These are phyloP conservation scores for Leishmania tropica DNA, from an alignment of 208 protist species.

Conservation along the genomic window DNA sequence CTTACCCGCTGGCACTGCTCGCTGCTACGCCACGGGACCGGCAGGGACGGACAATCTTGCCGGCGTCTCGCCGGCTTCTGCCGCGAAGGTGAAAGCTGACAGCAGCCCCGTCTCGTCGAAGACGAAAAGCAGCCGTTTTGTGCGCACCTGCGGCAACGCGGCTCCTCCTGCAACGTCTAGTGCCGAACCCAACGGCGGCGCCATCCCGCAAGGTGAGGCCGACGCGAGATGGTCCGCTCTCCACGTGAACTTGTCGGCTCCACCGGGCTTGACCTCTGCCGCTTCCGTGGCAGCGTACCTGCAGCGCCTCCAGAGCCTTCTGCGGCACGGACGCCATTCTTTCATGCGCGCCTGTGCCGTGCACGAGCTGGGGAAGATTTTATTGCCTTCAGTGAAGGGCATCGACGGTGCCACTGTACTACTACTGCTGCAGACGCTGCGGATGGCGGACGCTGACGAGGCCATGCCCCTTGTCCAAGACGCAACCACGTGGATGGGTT, in stretches of 20 bases:
- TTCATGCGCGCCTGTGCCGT: not conserved
- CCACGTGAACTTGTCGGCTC: not conserved
- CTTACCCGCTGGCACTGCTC: too few species aligned
- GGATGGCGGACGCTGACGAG: constrained; percentile 24
- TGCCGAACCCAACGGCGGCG: not conserved
- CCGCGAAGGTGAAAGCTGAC: not conserved
- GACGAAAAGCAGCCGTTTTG: constrained; percentile 2
- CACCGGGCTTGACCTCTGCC: not conserved
- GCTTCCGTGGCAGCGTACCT: constrained; percentile 7
- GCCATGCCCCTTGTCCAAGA: constrained; percentile 45
- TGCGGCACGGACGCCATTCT: not conserved
- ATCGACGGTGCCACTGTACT: constrained; percentile 44
- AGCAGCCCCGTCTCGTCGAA: not conserved
- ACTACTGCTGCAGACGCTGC: constrained; percentile 48
- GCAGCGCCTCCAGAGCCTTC: constrained; percentile 14
- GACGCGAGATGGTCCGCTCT: not conserved
- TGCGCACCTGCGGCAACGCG: not conserved
- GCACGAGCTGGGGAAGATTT: constrained; percentile 18
- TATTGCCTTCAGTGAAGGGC: constrained; percentile 34
- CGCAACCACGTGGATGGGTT: constrained; percentile 43
- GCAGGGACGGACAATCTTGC: not conserved
- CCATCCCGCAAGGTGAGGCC: not conserved
- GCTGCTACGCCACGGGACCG: not conserved
- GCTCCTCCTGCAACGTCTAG: too few species aligned
- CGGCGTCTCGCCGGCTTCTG: not conserved